Base-by-base conservation (phyloP, 1,284 basidiomycete genomes). In the Cutaneotrichosporon sp. region DNA sequence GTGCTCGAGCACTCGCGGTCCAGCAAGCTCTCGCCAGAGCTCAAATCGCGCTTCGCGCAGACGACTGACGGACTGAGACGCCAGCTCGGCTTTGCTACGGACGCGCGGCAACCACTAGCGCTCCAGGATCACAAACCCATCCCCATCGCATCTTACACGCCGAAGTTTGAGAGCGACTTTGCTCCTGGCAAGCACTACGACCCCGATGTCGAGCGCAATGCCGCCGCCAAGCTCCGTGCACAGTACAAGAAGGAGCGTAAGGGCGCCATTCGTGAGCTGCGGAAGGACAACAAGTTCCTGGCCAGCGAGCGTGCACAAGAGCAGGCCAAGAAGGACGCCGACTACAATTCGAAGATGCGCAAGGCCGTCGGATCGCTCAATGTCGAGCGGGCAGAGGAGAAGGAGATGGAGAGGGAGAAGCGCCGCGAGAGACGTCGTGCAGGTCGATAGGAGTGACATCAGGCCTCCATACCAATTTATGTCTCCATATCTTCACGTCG, bases 81-180 rank as follows among this genome's bases (percentile, higher is more conserved):
- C 22, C 77, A 90, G 47, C 78, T 96, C 54, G 85, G 84, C 61
- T 86, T 93, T 66, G 79, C 90, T 0, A 76, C 72, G 4, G 81
- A 85, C 67, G 79, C 82, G 1, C 87, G 94, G 32, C 81, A 79
- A 49, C 90, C 93, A 0, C 83, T 99, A 33, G 79, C 79, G 11
- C 80, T 98, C 26, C 96, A 99, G 78, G 81, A 87, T 3, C 96
- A 98, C 79, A 96, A 94, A 70, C 90, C 93, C 3, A 92, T 98
- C 48, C 90, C 96, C 7, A 96, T 99, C 63, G 83, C 90, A 4
- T 84, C 90, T 1, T 92, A 90, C 70, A 81, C 91, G 24, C 96
- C 96, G 68, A 93, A 92, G 71, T 98, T 99, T 75, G 93, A 96
- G 67, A 79, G 82, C 37, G 82, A 84, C 34, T 86, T 84, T 39